Base-by-base conservation (phyloP, 2,329 filamentous ascomycete species). In the Pestalotiopsis sp. region DNA sequence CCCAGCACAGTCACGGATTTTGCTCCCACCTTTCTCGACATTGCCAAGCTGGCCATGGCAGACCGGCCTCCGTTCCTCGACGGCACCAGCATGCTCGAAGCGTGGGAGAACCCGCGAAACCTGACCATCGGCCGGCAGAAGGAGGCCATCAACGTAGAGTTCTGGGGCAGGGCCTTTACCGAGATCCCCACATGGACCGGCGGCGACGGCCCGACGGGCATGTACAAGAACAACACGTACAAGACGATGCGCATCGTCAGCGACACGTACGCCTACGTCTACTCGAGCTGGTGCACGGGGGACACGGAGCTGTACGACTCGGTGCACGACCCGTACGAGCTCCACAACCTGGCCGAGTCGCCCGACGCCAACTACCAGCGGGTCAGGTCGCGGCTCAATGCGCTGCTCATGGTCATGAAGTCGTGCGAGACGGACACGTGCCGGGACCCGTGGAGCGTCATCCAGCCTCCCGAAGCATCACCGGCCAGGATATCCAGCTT, bases 241-340 rank as follows among this genome's bases (percentile, higher is more conserved):
- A 91, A 91, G 77, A 84, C 83, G 0, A 72, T 90, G 27, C 83
- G 88, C 25, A 77, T 91, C 6, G 80, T 88, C 3, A 80, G 84
- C 0, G 75, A 83, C 2, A 77, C 80, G 3, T 92, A 92, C 73
- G 88, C 86, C 73, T 75, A 92, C 4, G 88, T 89, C 70, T 93
- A 93, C 73, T 85, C 88, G 0, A 88, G 91, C 0, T 93, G 90
- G 90, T 93, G 91, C 74, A 91, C 80, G 14, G 88, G 88, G 64
- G 90, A 92, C 73, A 86, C 88, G 66, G 90, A 93, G 76, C 83
- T 91, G 2, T 93, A 92, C 74, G 85, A 92, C 70, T 73, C 91
- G 49, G 85, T 31, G 14, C 71, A 70, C 36, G 74, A 76, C 61
- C 74, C 72, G 4, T 74, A 72, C 63, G 73, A 77, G 69, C 68